Percentiles rank a stretch among this genome's conserved stretches.
These are phyloP conservation scores for Blastocystis sp. DNA, from an alignment of 352 stramenopile species.

Conservation along the genomic window DNA sequence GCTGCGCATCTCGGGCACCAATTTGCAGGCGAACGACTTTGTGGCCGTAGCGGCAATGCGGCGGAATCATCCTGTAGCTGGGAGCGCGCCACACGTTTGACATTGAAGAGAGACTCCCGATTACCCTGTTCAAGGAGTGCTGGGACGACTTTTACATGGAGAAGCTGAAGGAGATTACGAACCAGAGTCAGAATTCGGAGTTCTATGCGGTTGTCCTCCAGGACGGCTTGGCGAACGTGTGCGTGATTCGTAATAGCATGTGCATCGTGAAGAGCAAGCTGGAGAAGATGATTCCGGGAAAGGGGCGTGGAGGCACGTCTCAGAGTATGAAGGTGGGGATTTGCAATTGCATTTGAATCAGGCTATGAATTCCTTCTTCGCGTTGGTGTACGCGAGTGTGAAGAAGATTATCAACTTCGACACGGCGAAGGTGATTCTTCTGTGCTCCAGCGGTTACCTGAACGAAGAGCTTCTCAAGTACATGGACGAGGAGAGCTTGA, in stretches of 20 bases:
- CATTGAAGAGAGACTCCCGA: not conserved
- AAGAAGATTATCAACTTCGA: constrained; percentile 53
- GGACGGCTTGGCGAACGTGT: constrained; percentile 56
- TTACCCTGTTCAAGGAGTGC: constrained; percentile 49
- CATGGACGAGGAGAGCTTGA: constrained; percentile 53
- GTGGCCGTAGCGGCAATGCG: not conserved
- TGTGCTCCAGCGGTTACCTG: constrained; percentile 30
- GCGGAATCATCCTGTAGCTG: constrained; percentile 6
- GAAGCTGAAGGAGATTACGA: constrained; percentile 46
- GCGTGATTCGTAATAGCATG: constrained; percentile 56
- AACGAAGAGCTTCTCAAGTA: constrained; percentile 53
- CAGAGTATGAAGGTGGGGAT: not conserved
- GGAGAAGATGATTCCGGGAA: constrained; percentile 71
- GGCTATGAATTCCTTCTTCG: constrained; percentile 66
- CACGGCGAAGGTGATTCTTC: constrained; percentile 50
- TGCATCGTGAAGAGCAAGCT: constrained; percentile 55
- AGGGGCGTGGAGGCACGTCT: not conserved
- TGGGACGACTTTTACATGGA: constrained; percentile 52
- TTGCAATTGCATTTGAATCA: not conserved
- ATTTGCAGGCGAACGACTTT: constrained; percentile 35
- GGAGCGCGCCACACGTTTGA: constrained; percentile 56
- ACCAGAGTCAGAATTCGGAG: constrained; percentile 21
- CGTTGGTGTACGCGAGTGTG: not conserved
- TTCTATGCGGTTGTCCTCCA: constrained; percentile 45
- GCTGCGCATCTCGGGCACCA: constrained; percentile 26